Evolutionary conservation across 1,139 yeast species (phyloP).

Genomic region (Diutina ranongensis): DNA sequence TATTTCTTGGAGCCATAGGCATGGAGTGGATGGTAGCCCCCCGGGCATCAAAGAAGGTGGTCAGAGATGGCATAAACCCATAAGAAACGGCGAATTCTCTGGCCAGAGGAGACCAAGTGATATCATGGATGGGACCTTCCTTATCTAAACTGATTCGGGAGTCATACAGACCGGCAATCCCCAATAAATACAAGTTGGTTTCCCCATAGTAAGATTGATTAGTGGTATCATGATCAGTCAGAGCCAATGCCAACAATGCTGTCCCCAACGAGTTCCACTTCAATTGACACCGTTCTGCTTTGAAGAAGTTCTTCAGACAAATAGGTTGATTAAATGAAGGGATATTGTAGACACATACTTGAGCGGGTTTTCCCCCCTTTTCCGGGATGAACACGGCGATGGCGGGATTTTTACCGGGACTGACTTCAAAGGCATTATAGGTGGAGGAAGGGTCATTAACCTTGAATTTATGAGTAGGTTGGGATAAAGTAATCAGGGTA

Average conservation of each 20-base stretch:
- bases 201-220: constrained; percentile 97
- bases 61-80: constrained; percentile 96
- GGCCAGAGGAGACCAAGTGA: constrained; percentile 94
- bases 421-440: constrained; percentile 46
- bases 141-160: constrained; percentile 67
- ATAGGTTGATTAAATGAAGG: constrained; percentile 71
- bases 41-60: constrained; percentile 88
- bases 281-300: constrained; percentile 87
- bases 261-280: constrained; percentile 90
- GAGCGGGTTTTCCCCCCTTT: constrained; percentile 75
- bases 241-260: constrained; percentile 83
- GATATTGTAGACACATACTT: constrained; percentile 70
- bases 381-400: constrained; percentile 89
- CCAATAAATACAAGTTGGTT: constrained; percentile 80
- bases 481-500: constrained; percentile 16
- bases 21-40: constrained; percentile 80
- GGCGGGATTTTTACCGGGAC: constrained; percentile 90
- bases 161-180: constrained; percentile 87
- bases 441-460: constrained; percentile 46
- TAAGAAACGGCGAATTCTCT: constrained; percentile 95
- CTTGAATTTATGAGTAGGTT: constrained; percentile 51
- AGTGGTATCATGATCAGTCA: constrained; percentile 90
- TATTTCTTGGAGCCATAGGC: constrained; percentile 83
- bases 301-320: constrained; percentile 81
- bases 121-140: constrained; percentile 96